Base-by-base conservation (phyloP, 176 grass and related monocot genomes). In the Lolium perenne region DNA sequence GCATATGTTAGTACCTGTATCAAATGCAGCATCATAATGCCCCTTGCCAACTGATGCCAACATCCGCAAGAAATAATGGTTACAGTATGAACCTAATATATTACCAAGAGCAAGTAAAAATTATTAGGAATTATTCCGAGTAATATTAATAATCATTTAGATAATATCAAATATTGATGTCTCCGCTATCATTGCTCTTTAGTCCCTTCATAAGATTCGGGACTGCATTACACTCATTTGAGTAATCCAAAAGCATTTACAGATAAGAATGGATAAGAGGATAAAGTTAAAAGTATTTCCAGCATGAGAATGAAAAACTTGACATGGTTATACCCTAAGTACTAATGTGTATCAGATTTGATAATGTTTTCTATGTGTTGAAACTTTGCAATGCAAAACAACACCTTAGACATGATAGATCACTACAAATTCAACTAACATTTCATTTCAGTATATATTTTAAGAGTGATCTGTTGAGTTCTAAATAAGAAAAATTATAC, bases 61-160 rank as follows among this genome's bases (percentile, higher is more conserved):
- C 87, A 91, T 91, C 57, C 76, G 87, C 92, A 99, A 90, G 88
- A 99, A 99, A 91, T 99, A 99, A 66, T 99, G 90, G 72, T 99
- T 99, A 90, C 94, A 99, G 74, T 90, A 96, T 74, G 74, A 90
- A 84, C 97, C 97, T 99, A 86, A 77, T 69, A 75, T 88, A 78
- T 76, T 87, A 75, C 40, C 67, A 82, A 82, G 18, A 16, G 18
- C 7, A 82, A 92, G 87, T 70, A 74, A 18, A 72, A 67, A 75
- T 32, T 43, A 72, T 81, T 83, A 55, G 4, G 41, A 81, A 87
- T 29, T 69, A 43, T 64, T 61, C 53, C 17, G 23, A 75, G 47
- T 58, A 62, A 10, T 77, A 60, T 22, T 53, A 67, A 35, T 16
- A 79, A 66, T 60, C 41, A 72, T 60, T 29, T 64, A 65, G 26